Evolutionary conservation across 495 filamentous ascomycete genomes (phyloP).

Genomic region (Elasticomyces elasticus): DNA sequence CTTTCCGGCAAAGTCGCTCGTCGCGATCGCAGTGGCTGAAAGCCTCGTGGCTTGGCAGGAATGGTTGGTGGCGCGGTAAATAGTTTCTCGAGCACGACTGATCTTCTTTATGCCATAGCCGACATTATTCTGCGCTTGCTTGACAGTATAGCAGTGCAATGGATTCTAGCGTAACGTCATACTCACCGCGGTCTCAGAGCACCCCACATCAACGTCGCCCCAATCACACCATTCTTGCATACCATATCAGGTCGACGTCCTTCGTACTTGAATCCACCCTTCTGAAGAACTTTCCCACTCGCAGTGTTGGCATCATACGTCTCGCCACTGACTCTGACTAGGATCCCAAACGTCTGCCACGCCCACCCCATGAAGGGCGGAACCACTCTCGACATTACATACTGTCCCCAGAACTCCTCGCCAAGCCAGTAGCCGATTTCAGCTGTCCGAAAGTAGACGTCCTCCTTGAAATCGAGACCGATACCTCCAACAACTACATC

Average conservation of each 20-base stretch:
- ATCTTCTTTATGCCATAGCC: no score
- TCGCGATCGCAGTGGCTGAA: no score
- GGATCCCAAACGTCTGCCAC: slow-evolving; percentile 20
- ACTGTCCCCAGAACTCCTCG: slow-evolving; percentile 25
- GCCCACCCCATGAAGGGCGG: slow-evolving; percentile 24
- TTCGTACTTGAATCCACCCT: slow-evolving; percentile 27
- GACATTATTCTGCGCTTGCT: no score
- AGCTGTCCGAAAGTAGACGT: slow-evolving; percentile 24
- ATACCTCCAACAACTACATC: slow-evolving; percentile 25
- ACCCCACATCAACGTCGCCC: slow-evolving; percentile 5
- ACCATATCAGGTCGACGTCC: slow-evolving; percentile 22
- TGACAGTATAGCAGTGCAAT: no score
- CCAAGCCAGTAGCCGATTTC: slow-evolving; percentile 33
- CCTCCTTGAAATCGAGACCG: slow-evolving; percentile 25
- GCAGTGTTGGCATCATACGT: slow-evolving; percentile 22
- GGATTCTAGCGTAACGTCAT: no score
- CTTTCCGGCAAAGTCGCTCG: no score
- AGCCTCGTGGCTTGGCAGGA: no score
- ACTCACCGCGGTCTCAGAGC: slow-evolving; percentile 11
- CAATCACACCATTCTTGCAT: slow-evolving; percentile 24
- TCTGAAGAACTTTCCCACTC: slow-evolving; percentile 23
- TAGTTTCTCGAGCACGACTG: no score
- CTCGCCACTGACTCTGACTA: slow-evolving; percentile 19
- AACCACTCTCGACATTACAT: slow-evolving; percentile 21
- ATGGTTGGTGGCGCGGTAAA: no score